Evolutionary conservation across 805 yeast genomes (phyloP), one percentile per base, ranked within the genome.

Genomic region (Myxozyma udenii): DNA sequence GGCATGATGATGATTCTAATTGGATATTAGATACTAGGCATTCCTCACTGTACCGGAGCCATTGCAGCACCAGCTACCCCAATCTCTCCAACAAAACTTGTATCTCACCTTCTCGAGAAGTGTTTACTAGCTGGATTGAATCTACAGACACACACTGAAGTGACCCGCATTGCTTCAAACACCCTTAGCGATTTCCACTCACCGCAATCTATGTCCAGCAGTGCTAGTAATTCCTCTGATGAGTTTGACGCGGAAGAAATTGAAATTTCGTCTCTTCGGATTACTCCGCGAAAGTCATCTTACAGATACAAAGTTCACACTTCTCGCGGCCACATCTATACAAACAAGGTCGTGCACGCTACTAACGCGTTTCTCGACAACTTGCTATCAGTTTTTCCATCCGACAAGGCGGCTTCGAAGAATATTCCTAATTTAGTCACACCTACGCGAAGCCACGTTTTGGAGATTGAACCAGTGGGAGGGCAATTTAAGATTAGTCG

Each of bases 41-140:
- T 62, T 28, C 64, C 58, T 12, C 53, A 60, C 5, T 63, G 70
- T 22, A 55, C 61, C 12, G 68, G 71, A 14, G 68, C 71, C 19
- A 48, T 74, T 25, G 63, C 69, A 1, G 68, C 66, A 51, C 72
- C 76, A 3, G 77, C 78, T 2, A 74, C 75, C 4, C 70, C 72
- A 3, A 61, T 75, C 44, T 74, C 77, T 70, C 77, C 79, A 2
- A 73, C 76, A 60, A 71, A 71, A 55, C 60, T 76, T 2, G 66
- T 73, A 41, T 61, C 65, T 2, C 61, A 64, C 1, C 46, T 76
- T 1, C 57, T 75, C 44, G 65, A 66, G 53, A 59, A 57, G 18
- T 58, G 66, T 23, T 60, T 74, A 3, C 52, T 57, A 11, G 62
- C 62, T 22, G 75, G 74, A n/a, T 57, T 74, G 33, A 68, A 73